phyloP scores from a whole-genome alignment of 2,329 filamentous ascomycete species.

The Leptographium galeiforme region DNA sequence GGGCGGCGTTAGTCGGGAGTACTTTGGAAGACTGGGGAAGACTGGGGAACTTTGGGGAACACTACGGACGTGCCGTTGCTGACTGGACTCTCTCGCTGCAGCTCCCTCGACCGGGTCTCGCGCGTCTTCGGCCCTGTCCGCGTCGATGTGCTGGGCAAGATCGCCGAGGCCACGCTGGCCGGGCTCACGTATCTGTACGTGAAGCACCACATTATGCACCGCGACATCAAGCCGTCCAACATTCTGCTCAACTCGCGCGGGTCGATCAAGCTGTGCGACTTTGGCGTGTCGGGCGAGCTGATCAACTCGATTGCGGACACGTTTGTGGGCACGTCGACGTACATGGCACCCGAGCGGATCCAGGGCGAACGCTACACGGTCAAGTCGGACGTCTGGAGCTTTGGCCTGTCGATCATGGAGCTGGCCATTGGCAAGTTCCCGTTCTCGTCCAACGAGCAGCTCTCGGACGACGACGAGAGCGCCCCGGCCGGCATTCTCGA shows the following conservation, averaged over 20 bases:
- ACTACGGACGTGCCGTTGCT: neutral
- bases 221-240: conserved; percentile 97
- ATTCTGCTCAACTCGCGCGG: conserved; percentile 91
- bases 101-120: conserved; percentile 84
- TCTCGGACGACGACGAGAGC: conserved; percentile 60
- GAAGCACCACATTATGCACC: conserved; percentile 95
- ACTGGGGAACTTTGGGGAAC: too few species aligned
- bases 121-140: conserved; percentile 89
- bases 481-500: conserved; percentile 92
- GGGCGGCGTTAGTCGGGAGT: neutral
- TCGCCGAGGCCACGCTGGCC: conserved; percentile 86
- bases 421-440: conserved; percentile 95
- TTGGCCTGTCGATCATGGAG: conserved; percentile 91
- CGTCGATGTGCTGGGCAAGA: conserved; percentile 94
- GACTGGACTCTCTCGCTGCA: conserved; percentile 21
- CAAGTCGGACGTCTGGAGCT: conserved; percentile 98
- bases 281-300: conserved; percentile 94
- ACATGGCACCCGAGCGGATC: conserved; percentile 98
- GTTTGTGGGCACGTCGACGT: conserved; percentile 95
- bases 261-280: conserved; percentile 94
- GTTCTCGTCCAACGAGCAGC: conserved; percentile 62
- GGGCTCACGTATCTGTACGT: conserved; percentile 92
- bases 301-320: conserved; percentile 98
- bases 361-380: conserved; percentile 95
- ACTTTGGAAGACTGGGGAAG: too few species aligned